Percentiles rank a stretch among this genome's conserved stretches.
phyloP scores from a whole-genome alignment of 371 early-diverging fungal species.

The Funneliformis caledonium region DNA sequence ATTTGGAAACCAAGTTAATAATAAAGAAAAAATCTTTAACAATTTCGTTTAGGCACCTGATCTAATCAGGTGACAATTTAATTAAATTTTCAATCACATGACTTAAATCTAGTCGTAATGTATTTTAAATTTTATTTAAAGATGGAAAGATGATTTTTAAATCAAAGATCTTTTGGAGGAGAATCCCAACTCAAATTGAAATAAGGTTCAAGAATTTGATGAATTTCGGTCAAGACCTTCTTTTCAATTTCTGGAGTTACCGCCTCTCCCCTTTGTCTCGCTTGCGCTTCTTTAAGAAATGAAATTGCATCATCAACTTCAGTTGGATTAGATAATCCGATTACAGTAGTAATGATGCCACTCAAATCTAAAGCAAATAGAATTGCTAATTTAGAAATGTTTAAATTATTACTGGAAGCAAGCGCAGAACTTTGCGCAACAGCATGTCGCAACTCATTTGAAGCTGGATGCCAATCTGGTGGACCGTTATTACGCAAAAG shows the following conservation, averaged over 20 bases:
- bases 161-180: not conserved
- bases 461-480: slow-evolving; percentile 83
- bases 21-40: too few species aligned
- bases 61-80: not conserved
- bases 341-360: slow-evolving; percentile 61
- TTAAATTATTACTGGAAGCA: slow-evolving; percentile 48
- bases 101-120: not conserved
- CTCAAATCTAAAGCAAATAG: slow-evolving; percentile 64
- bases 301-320: slow-evolving; percentile 57
- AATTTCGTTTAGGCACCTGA: not conserved
- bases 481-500: slow-evolving; percentile 62
- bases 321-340: slow-evolving; percentile 66
- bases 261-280: not conserved
- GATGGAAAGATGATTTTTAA: not conserved
- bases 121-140: too few species aligned
- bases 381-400: slow-evolving; percentile 67
- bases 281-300: not conserved
- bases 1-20: not conserved
- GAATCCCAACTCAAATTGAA: not conserved
- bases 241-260: not conserved
- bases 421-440: slow-evolving; percentile 56
- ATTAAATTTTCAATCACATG: not conserved
- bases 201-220: slow-evolving; percentile 1
- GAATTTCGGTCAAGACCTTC: not conserved
- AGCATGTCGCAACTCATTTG: slow-evolving; percentile 57